Conservation (phyloP, 2,329 filamentous ascomycete species). For the Aspergillus novofumigatus region DNA sequence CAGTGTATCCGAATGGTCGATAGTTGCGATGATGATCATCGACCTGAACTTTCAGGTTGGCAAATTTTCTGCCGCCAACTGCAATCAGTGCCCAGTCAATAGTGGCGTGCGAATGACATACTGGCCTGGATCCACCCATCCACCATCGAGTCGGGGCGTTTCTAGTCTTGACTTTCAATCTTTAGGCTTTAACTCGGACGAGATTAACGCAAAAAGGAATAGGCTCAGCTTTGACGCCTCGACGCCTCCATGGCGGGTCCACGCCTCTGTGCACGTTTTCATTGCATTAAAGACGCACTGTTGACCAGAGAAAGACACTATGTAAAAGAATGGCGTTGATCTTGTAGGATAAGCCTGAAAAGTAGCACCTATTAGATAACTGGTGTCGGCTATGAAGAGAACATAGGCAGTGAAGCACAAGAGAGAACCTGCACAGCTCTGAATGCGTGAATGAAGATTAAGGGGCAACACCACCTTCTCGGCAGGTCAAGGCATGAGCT, state of each 20-base stretch:
- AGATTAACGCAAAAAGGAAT: background rate
- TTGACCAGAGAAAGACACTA: too few species aligned
- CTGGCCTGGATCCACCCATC: background rate
- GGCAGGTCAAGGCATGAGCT: too few species aligned
- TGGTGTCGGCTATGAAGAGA: too few species aligned
- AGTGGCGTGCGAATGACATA: background rate
- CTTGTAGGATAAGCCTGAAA: too few species aligned
- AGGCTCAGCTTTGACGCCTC: background rate
- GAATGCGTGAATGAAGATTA: too few species aligned
- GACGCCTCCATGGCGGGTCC: background rate
- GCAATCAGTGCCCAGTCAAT: too few species aligned
- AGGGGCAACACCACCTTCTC: too few species aligned
- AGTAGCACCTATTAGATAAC: too few species aligned
- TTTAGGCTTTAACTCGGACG: background rate
- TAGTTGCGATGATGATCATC: background rate
- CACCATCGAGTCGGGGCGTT: background rate
- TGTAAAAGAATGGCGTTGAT: too few species aligned
- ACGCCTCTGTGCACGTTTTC: background rate
- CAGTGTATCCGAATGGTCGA: background rate
- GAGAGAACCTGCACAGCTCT: too few species aligned
- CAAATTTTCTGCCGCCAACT: background rate
- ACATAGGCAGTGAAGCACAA: too few species aligned
- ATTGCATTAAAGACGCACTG: background rate
- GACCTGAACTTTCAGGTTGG: background rate
- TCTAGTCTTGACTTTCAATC: background rate